Evolutionary conservation across 2,329 filamentous ascomycete genomes (phyloP), one percentile per base, ranked within the genome.

Genomic region (Phyllosticta citrichinensis): DNA sequence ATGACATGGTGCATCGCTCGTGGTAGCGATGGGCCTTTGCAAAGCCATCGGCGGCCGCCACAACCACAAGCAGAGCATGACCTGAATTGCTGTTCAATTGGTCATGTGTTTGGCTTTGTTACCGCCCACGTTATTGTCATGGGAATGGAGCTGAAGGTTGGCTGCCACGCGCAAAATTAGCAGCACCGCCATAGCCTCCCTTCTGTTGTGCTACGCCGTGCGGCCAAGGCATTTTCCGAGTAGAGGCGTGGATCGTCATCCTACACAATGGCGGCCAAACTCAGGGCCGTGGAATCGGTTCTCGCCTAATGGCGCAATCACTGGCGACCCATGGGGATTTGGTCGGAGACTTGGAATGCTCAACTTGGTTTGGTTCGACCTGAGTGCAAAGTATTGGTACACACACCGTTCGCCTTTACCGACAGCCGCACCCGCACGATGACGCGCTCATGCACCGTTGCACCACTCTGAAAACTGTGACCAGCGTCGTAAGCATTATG

Each of bases 401-500:
- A 47, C 40, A 47, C 40, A 47, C 6, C 40, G 40, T 47, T 47
- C 40, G 14, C 40, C 40, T n/a, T n/a, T 47, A 47, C 40, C 40
- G 40, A 47, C 40, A 47, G 40, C 40, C 40, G 40, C 40, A 59
- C 60, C 59, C 62, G 53, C 40, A 33, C 58, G 58, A 60, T 60
- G 64, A 58, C 68, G 66, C 68, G 65, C 69, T 72, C 68, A 70
- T 69, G 69, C 69, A 19, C 52, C 35, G 58, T 60, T 54, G 58
- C 58, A 60, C 58, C 53, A 60, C 55, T 60, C 58, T 52, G 52
- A 54, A 55, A 6, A 40, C 22, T 47, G 33, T 40, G n/a, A 24
- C 40, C 40, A 47, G 40, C 40, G 17, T 47, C 40, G 40, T 47
- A 47, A 47, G 40, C 40, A 40, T 40, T 47, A 47, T 47, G 40